Base-by-base conservation (phyloP, 73 alveolate species). In the Blepharisma stoltei region DNA sequence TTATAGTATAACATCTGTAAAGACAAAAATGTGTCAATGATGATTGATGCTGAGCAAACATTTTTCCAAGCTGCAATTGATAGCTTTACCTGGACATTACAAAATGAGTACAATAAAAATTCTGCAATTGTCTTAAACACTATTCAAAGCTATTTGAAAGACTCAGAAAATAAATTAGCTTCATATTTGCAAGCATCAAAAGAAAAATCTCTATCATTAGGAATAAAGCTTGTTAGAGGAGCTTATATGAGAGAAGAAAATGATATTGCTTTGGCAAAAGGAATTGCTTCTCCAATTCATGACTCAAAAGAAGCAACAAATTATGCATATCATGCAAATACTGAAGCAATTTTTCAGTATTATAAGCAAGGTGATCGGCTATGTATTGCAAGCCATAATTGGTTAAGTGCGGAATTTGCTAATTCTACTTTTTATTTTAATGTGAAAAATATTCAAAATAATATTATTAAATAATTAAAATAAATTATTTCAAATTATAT, bases 221-320 rank as follows among this genome's bases (percentile, higher is more conserved):
- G 97, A 6, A 49, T 86, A 14, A 90, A 90, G 52, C 82, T 90
- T 14, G 85, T 90, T 37, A 67, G 97, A 82, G 97, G 97, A 37
- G 97, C 97, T n/a, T 90, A 90, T 77, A 87, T 90, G 91, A 67
- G 67, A 38, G 94, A 90, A 67, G 97, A 90, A 82, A 78, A 91
- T 44, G 82, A 90, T 65, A 65, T 89, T 6, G 96, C 96, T 0
- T 45, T 54, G 38, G 70, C 77, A 55, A 11, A 60, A 7, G 84
- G 85, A 9, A 69, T 76, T 44, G 86, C 71, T 53, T 66, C 85
- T 6, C 96, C 96, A 0, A 53, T 83, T 32, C 76, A 80, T 60
- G 88, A 71, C 27, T 69, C 82, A 7, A 68, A 81, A 43, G 91
- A 81, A 9, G 86, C 50, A 46, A 86, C 96, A 43, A 89, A 89